These are phyloP conservation scores for Kwoniella dejecticola DNA, from an alignment of 768 basidiomycete genomes.

Conservation along the genomic window DNA sequence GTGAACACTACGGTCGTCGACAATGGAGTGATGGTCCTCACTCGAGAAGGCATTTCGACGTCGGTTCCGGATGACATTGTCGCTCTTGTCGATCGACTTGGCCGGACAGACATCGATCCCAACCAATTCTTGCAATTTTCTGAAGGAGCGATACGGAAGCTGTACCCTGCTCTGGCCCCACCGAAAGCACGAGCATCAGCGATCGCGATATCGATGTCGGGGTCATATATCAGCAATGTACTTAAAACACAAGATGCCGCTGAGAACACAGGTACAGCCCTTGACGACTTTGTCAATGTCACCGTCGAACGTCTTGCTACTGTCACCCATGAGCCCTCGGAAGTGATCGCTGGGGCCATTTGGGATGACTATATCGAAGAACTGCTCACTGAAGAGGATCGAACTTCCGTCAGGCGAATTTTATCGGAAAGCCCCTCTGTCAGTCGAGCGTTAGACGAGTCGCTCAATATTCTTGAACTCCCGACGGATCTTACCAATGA, in stretches of 20 bases:
- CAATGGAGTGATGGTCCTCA: slow-evolving; percentile 60
- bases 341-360: slow-evolving; percentile 22
- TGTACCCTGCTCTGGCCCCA: slow-evolving; percentile 30
- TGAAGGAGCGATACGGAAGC: slow-evolving; percentile 22
- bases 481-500: neutral
- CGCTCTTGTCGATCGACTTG: slow-evolving; percentile 23
- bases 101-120: slow-evolving; percentile 11
- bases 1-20: slow-evolving; percentile 29
- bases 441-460: slow-evolving; percentile 16
- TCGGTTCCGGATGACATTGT: slow-evolving; percentile 26
- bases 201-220: slow-evolving; percentile 27
- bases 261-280: slow-evolving; percentile 21
- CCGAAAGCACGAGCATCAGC: slow-evolving; percentile 24
- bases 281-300: slow-evolving; percentile 27
- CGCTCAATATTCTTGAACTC: slow-evolving; percentile 27
- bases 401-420: slow-evolving; percentile 18
- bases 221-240: slow-evolving; percentile 17
- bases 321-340: slow-evolving; percentile 27
- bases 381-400: slow-evolving; percentile 36
- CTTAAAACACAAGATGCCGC: slow-evolving; percentile 18
- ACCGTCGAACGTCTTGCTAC: slow-evolving; percentile 14
- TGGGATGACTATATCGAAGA: slow-evolving; percentile 43
- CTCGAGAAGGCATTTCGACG: slow-evolving; percentile 34
- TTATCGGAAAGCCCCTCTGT: slow-evolving; percentile 28
- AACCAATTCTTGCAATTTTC: slow-evolving; percentile 26